Evolutionary conservation across 768 basidiomycete species (phyloP).

Genomic region (Mycena vulgaris): DNA sequence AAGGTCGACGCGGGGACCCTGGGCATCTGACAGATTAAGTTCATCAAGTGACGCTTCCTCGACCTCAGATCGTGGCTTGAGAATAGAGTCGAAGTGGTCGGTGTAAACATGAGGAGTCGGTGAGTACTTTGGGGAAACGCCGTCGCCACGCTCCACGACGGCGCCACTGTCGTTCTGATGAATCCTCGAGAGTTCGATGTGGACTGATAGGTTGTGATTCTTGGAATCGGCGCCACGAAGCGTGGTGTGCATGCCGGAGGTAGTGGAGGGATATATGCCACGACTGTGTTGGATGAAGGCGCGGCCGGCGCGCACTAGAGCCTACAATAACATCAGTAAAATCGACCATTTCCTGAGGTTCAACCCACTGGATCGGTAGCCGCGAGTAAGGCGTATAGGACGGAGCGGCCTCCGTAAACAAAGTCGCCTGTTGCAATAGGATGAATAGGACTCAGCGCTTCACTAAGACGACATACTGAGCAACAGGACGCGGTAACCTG

Average conservation of each 20-base stretch:
- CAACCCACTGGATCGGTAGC: constrained; percentile 33
- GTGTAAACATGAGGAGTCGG: not conserved
- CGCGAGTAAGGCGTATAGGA: constrained; percentile 33
- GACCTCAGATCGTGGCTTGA: not conserved
- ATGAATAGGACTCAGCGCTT: not conserved
- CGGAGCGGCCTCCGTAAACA: constrained; percentile 34
- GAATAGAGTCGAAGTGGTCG: not conserved
- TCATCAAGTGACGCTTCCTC: constrained; percentile 5
- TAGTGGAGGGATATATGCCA: not conserved
- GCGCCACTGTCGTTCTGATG: constrained; percentile 1
- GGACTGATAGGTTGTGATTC: not conserved
- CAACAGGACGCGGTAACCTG: constrained; percentile 17
- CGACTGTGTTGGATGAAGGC: constrained; percentile 2
- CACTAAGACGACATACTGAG: constrained; percentile 4
- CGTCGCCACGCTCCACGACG: not conserved
- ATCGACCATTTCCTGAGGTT: not conserved
- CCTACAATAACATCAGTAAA: constrained; percentile 13
- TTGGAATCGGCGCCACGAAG: not conserved
- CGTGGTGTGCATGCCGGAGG: not conserved
- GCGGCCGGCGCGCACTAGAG: constrained; percentile 30
- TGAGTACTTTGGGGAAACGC: not conserved
- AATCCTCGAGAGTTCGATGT: constrained; percentile 8
- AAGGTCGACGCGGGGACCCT: not conserved
- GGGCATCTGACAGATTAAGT: not conserved
- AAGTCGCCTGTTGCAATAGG: constrained; percentile 18